phyloP scores from a whole-genome alignment of 2,329 filamentous ascomycete species.

The Rhytidhysteron rufulum region DNA sequence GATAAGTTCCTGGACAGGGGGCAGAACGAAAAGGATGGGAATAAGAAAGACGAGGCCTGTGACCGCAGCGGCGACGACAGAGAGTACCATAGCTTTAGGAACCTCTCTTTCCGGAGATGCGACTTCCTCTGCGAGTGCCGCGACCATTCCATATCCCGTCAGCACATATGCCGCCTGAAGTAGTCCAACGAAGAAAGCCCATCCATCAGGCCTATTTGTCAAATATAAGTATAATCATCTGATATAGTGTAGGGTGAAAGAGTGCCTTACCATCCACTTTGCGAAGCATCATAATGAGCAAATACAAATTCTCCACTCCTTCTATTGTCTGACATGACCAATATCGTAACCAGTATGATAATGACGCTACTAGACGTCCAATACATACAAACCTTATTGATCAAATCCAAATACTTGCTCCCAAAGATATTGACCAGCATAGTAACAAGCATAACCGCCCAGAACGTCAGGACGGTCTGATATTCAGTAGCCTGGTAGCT shows the following conservation, averaged over 20 bases:
- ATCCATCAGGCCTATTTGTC: conserved; percentile 58
- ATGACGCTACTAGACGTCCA: conserved; percentile 65
- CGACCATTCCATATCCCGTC: conserved; percentile 68
- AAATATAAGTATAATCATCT: too few relatives aligned
- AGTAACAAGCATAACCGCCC: conserved; percentile 65
- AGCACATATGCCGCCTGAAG: conserved; percentile 62
- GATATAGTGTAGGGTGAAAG: too few relatives aligned
- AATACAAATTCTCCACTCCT: conserved; percentile 64
- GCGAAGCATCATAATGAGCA: conserved; percentile 62
- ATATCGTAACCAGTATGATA: conserved; percentile 64
- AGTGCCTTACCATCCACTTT: conserved; percentile 59
- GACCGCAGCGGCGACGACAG: conserved; percentile 62
- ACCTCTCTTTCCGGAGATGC: conserved; percentile 66
- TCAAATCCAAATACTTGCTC: conserved; percentile 59
- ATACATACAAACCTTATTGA: conserved; percentile 70
- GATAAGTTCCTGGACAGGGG: conserved; percentile 61
- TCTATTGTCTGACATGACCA: conserved; percentile 57
- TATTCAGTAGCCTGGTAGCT: conserved; percentile 63
- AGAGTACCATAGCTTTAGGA: conserved; percentile 67
- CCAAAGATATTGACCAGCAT: conserved; percentile 63
- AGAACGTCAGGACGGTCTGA: conserved; percentile 69
- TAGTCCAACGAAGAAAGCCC: conserved; percentile 70
- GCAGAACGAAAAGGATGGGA: conserved; percentile 72
- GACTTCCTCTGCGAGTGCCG: conserved; percentile 69
- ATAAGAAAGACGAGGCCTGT: conserved; percentile 67